Evolutionary conservation across 257 asterid species (phyloP), one percentile per base, ranked within the genome.

Genomic region (Fraxinus anomala): DNA sequence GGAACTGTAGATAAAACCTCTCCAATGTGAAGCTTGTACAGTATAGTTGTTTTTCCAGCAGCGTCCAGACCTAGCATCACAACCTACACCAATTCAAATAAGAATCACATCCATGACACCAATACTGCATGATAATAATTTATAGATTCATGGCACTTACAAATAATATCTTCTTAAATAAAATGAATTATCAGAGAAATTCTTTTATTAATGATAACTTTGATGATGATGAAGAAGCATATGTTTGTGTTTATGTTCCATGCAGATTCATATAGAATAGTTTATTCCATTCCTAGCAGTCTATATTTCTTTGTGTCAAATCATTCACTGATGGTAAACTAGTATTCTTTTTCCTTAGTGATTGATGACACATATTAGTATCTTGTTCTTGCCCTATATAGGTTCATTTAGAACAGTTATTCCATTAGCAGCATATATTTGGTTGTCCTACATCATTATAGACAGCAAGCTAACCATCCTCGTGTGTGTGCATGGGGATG

Each of bases 1-100:
- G 99, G 98, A 85, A 93, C 99, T 5, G 99, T 96, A 39, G 99
- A 96, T 80, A 96, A 83, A 86, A 93, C 97, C 88, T 96, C 99
- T 70, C 99, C 98, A 76, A 96, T 91, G 86, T 96, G 98, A 88
- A 96, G 94, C 86, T 96, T 96, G 82, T 96, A 93, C 67, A 96
- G 89, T 76, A 96, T 93, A 6, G 99, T 96, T 80, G 99, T 96
- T 94, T 96, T 96, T 71, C 99, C 99, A 88, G 99, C 99, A 68
- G 98, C 98, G 85, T 96, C 99, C 77, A 96, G 90, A 67, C 99
- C 99, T 81, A 96, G 97, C 99, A 93, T 96, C 82, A 96, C 98
- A 85, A 96, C 99, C 99, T 96, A 76, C 56, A 51, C 42, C 78
- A 81, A 77, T 70, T 72, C 24, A 34, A 65, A 66, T 30, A 7